phyloP scores from a whole-genome alignment of 208 protist species.

The Tritrichomonas foetus region DNA sequence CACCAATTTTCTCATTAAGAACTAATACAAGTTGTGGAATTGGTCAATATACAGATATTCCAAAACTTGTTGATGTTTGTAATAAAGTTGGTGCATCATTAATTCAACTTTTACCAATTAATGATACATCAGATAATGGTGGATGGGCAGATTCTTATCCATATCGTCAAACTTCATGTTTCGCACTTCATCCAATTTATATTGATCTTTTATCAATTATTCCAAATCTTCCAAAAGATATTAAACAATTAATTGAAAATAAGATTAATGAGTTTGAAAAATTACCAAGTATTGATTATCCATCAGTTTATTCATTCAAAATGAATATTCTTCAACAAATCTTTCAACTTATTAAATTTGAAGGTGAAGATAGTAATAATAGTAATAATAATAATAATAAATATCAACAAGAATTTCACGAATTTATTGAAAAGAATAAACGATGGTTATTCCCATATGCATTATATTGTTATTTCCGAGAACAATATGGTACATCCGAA shows the following conservation, averaged over 20 bases:
- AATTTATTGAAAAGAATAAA: neutral
- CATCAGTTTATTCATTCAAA: neutral
- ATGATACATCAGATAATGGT: constrained; percentile 26
- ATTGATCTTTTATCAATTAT: neutral
- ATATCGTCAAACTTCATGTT: neutral
- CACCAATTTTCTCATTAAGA: neutral
- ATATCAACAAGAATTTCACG: neutral
- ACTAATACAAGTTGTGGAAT: neutral
- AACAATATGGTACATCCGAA: neutral
- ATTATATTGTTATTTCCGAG: neutral
- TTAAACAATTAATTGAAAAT: neutral
- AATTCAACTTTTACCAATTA: neutral
- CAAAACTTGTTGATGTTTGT: neutral
- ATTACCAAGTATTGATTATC: neutral
- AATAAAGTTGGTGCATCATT: neutral
- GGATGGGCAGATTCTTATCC: constrained; percentile 19
- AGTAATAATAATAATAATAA: too few species aligned
- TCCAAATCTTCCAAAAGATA: neutral
- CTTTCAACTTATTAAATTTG: neutral
- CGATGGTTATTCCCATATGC: neutral
- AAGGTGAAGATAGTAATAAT: too few species aligned
- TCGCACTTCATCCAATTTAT: constrained; percentile 21
- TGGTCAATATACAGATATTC: neutral
- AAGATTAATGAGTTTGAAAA: neutral
- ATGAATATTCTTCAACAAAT: neutral